phyloP scores from a whole-genome alignment of 2,329 filamentous ascomycete genomes.

The Diaporthe citri region DNA sequence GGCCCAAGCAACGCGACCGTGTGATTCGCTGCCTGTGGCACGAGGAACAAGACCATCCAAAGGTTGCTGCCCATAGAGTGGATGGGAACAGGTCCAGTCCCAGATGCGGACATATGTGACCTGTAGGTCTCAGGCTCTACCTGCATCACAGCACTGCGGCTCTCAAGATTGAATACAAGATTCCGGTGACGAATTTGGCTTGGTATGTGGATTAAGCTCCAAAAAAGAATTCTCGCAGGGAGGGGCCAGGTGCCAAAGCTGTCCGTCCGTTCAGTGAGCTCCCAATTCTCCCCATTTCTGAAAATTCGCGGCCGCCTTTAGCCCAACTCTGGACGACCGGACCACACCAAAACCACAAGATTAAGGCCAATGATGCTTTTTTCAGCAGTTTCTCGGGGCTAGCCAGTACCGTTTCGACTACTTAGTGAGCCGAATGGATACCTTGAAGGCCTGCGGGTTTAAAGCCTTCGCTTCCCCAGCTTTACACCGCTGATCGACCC shows the following conservation, averaged over 20 bases:
- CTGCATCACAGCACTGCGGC: neutral
- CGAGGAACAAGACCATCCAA: neutral
- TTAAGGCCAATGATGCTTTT: neutral
- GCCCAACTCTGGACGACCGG: neutral
- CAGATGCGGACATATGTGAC: neutral
- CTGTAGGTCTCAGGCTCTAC: neutral
- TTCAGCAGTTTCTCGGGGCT: neutral
- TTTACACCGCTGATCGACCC: conserved; percentile 20
- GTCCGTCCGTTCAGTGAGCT: neutral
- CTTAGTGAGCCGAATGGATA: neutral
- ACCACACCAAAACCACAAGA: neutral
- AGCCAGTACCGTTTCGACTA: neutral
- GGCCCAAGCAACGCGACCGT: neutral
- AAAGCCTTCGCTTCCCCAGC: conserved; percentile 24
- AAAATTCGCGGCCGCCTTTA: neutral
- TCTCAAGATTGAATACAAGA: neutral
- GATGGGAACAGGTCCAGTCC: conserved; percentile 4
- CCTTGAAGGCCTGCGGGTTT: conserved; percentile 3
- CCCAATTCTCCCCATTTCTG: neutral
- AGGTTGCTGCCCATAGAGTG: neutral
- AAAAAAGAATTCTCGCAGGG: neutral
- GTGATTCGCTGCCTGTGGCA: neutral
- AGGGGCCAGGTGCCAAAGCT: neutral
- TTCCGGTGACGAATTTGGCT: neutral
- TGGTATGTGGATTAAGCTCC: conserved; percentile 11